Base-by-base conservation (phyloP, 1,284 basidiomycete genomes). In the Pseudozyma tsukubaensis region DNA sequence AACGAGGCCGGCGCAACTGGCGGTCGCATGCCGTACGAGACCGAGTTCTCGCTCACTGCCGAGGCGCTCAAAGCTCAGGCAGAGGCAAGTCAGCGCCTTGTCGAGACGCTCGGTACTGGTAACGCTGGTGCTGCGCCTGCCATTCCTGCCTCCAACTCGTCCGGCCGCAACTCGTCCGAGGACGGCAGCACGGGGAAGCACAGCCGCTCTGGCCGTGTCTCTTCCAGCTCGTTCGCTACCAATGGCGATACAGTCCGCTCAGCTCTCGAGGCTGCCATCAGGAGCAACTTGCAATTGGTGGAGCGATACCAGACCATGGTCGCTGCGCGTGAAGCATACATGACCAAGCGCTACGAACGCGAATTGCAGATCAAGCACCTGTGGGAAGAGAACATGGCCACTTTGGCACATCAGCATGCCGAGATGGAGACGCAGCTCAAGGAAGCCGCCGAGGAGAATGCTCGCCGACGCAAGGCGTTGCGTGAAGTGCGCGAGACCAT, bases 311-410 rank as follows among this genome's bases (percentile, higher is more conserved):
- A 90, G 6, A 85, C 88, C 39, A 94, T 95, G 90, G 88, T 89
- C 1, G 87, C 88, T 50, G 91, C 92, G 56, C 88, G 96, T n/a
- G 95, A 97, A 78, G 88, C 89, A 47, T 97, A 91, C 89, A 79
- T 84, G 58, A 62, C 64, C 18, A 84, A 68, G 67, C 85, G 79
- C 57, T 93, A 91, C 86, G 94, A 97, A 82, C 88, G 89, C 50
- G 89, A 91, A 81, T 88, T 92, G 29, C 89, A 92, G 80, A 88
- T 84, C 45, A 86, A 86, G 66, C 80, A 87, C 35, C 87, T 95
- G 19, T 97, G 95, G 96, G 94, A 97, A 85, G 92, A 95, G 85
- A 95, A 93, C 84, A 86, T 98, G 81, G 90, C 91, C 54, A 89
- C 90, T 0, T 92, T 97, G 3, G 94, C 94, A 0, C 88, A 89